These are phyloP conservation scores for Rosellinia necatrix DNA, from an alignment of 2,329 filamentous ascomycete genomes.

Conservation along the genomic window DNA sequence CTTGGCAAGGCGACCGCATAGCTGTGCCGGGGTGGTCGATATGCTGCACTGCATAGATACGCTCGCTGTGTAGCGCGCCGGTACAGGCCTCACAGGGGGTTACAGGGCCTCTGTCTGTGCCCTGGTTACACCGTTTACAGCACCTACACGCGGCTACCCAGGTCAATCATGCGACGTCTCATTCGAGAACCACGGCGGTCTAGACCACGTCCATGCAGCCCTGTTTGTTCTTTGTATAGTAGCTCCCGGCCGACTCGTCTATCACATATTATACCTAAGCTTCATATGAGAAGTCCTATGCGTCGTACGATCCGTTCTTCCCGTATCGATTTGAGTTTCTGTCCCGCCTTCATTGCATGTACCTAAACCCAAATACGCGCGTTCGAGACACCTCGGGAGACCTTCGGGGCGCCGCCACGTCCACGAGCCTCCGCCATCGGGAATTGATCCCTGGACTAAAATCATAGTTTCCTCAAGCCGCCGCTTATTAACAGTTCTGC, in stretches of 20 bases:
- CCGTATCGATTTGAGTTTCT: background rate
- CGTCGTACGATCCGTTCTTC: slow-evolving; percentile 7
- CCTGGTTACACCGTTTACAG: slow-evolving; percentile 16
- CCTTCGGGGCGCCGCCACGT: too few relatives aligned
- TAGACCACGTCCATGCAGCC: slow-evolving; percentile 25
- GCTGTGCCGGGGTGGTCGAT: background rate
- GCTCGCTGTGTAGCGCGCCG: background rate
- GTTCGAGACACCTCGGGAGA: background rate
- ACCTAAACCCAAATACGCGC: background rate
- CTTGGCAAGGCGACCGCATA: slow-evolving; percentile 4
- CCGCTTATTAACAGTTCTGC: too few relatives aligned
- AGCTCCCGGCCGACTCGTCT: background rate
- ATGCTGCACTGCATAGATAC: slow-evolving; percentile 7
- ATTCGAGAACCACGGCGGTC: slow-evolving; percentile 14
- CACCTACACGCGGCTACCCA: slow-evolving; percentile 8
- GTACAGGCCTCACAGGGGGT: slow-evolving; percentile 2
- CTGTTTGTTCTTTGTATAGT: slow-evolving; percentile 4
- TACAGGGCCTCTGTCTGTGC: slow-evolving; percentile 1
- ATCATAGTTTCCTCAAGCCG: too few relatives aligned
- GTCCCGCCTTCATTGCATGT: background rate
- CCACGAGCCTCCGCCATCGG: background rate
- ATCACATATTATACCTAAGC: slow-evolving; percentile 3
- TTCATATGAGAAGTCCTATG: slow-evolving; percentile 1
- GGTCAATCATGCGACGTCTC: slow-evolving; percentile 7
- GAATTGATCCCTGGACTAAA: background rate